Evolutionary conservation across 495 filamentous ascomycete species (phyloP), one percentile per base, ranked within the genome.

Genomic region (Aspergillus coremiiformis): DNA sequence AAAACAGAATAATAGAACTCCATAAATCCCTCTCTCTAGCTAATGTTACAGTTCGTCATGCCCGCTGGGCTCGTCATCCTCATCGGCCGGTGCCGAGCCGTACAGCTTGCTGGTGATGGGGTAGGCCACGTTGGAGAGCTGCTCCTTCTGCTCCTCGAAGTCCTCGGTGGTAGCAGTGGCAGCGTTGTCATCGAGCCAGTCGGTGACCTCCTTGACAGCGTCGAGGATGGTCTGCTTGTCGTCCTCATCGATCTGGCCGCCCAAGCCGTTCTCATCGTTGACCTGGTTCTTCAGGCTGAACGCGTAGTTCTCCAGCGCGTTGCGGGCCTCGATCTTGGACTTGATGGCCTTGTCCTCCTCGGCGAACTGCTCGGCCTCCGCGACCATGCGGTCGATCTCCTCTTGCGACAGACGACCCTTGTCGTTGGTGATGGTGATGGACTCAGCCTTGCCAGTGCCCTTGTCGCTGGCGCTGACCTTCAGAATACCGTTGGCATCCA

Each of bases 81-180:
- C 81, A 42, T 69, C 79, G 44, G 74, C 80, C 29, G 81, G 80
- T 56, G 76, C 82, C 60, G 81, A 81, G 65, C 83, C 77, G 75
- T 98, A 95, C 47, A 95, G 76, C 82, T 99, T 99, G 78, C 86
- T 92, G 63, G 93, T 99, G 75, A 99, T 99, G 29, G 93, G 93
- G 77, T 97, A 96, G 20, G 93, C 93, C 50, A 96, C 87, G 72
- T 85, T 84, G 62, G 86, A 92, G 57, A 99, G 83, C 79, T 96
- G 95, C 85, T 99, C 92, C 81, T 92, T 95, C 78, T 97, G 91
- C 82, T 99, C 93, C 69, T 95, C 89, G 61, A 96, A 96, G 76
- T 97, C 93, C 78, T 97, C 94, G 47, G 84, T 77, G 54, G 78
- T 81, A 52, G 93, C 93, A 45, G 86, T 86, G 53, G 82, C 81